These are phyloP conservation scores for Lactifluus echinatus DNA, from an alignment of 768 basidiomycete genomes.

Conservation along the genomic window DNA sequence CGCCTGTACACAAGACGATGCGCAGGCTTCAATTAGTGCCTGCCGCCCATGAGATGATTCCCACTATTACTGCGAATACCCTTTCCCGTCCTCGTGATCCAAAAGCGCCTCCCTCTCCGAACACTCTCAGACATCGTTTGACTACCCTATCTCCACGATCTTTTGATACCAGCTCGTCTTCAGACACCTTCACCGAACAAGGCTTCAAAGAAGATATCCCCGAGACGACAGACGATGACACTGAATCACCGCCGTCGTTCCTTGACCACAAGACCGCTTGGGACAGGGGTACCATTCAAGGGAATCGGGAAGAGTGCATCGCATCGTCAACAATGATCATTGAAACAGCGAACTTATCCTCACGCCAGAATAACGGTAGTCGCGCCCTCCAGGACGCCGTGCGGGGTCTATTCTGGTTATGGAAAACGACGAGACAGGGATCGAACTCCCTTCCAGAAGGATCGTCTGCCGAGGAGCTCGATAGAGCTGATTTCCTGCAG, in stretches of 20 bases:
- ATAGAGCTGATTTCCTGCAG: constrained; percentile 10
- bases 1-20: constrained; percentile 31
- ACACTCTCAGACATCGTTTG: constrained; percentile 24
- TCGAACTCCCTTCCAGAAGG: not conserved
- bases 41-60: constrained; percentile 16
- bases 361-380: not conserved
- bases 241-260: constrained; percentile 2
- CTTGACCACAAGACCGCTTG: not conserved
- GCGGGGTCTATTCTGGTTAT: constrained; percentile 9
- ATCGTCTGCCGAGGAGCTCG: constrained; percentile 2
- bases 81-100: constrained; percentile 16
- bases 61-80: constrained; percentile 18
- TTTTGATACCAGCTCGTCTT: not conserved
- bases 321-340: not conserved
- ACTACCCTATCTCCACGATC: constrained; percentile 25
- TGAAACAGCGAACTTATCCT: not conserved
- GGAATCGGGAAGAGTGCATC: not conserved
- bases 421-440: constrained; percentile 4
- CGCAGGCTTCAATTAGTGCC: constrained; percentile 24
- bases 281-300: not conserved
- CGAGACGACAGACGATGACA: constrained; percentile 11
- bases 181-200: not conserved
- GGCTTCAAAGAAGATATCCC: constrained; percentile 3
- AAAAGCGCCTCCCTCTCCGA: constrained; percentile 28
- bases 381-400: constrained; percentile 11